Percentiles rank a stretch among this genome's conserved stretches.
Evolutionary conservation across 306 rosid species (phyloP).

Genomic region (Cicer yamashitae): DNA sequence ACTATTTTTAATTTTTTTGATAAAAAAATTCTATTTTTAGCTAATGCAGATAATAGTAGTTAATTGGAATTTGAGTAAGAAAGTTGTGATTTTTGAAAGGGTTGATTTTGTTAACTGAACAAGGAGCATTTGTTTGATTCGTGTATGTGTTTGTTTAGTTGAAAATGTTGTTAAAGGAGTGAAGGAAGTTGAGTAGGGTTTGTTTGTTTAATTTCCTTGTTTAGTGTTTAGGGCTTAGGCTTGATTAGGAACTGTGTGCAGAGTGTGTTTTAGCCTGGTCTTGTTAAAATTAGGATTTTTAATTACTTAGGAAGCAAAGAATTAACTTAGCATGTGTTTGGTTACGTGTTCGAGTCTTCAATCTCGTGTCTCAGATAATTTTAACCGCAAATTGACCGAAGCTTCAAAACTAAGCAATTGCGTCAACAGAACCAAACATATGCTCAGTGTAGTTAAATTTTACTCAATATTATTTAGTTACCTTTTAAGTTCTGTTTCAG

Average conservation of each 20-base stretch:
- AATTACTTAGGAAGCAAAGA: background rate
- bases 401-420: background rate
- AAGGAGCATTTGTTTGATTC: constrained; percentile 25
- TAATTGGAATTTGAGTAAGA: constrained; percentile 23
- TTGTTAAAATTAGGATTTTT: constrained; percentile 31
- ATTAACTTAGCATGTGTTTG: constrained; percentile 18
- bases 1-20: background rate
- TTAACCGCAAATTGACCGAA: background rate
- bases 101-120: constrained; percentile 30
- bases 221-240: constrained; percentile 35
- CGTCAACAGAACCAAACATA: background rate
- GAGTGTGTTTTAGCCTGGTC: constrained; percentile 28
- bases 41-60: constrained; percentile 12
- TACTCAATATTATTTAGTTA: background rate
- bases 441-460: background rate
- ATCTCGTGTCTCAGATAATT: background rate
- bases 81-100: constrained; percentile 11
- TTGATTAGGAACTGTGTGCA: constrained; percentile 33
- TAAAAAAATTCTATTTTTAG: background rate
- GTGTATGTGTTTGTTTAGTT: constrained; percentile 16
- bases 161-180: constrained; percentile 19
- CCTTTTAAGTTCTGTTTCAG: constrained; percentile 9
- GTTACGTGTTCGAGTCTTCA: background rate
- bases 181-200: constrained; percentile 17
- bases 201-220: constrained; percentile 12